Base-by-base conservation (phyloP, 768 basidiomycete species). In the Austroboletus festivus region DNA sequence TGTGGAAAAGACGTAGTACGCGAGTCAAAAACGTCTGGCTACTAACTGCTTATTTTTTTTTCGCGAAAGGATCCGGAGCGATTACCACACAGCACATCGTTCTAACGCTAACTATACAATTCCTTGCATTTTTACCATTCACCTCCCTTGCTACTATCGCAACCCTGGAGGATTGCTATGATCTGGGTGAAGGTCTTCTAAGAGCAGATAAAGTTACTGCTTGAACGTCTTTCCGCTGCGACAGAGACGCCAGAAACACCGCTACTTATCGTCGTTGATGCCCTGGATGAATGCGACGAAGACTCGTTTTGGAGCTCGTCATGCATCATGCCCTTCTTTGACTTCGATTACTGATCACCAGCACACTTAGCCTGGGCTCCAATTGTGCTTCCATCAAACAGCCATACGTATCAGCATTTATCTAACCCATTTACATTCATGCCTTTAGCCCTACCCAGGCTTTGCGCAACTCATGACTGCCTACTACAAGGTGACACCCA, bases 21-120 rank as follows among this genome's bases (percentile, higher is more conserved):
- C n/a, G n/a, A n/a, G n/a, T 33, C 22, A 52, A 47, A 20, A 44
- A 38, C 60, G 58, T 16, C 57, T 68, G 8, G 62, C 62, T 16
- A 66, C 65, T 3, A 63, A 59, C 31, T 69, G n/a, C n/a, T n/a
- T n/a, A n/a, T 67, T 51, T 71, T 71, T 50, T 69, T 69, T 51
- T 68, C 59, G 2, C 51, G 60, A 4, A 49, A 54, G 10, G 58
- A 60, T 18, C 37, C 47, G 9, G 54, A 46, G 21, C 54, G 64
- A 18, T 57, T 5, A 52, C 50, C 13, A 55, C 56, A 1, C 48
- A 35, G 33, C 47, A 52, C 15, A 46, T 71, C 8, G 53, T 70
- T 21, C 52, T 65, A 2, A 67, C 69, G 1, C 50, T 71, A 40
- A 60, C 62, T 2, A 64, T 61, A 20, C 68, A 69, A 39, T 47